A percentile compares a stretch with the other conserved stretches of the same genome.
These are phyloP conservation scores for Rosa lucieae DNA, from an alignment of 306 rosid species.

Conservation along the genomic window DNA sequence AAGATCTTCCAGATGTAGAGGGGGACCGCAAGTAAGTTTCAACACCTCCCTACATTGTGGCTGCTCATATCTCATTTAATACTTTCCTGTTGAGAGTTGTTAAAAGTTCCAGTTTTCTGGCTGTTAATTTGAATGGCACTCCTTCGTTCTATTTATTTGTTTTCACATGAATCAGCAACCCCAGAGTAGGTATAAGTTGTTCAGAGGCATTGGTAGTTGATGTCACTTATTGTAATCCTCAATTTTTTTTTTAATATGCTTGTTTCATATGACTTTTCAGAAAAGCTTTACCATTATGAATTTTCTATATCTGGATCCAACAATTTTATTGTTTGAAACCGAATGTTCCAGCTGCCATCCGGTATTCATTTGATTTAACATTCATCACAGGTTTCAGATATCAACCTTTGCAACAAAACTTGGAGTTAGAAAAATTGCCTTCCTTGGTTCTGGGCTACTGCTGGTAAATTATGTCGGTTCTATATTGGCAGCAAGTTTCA, in stretches of 20 bases:
- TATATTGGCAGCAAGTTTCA: slow-evolving; percentile 63
- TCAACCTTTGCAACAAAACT: slow-evolving; percentile 93
- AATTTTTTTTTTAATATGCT: neutral
- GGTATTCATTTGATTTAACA: neutral
- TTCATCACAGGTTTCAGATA: slow-evolving; percentile 67
- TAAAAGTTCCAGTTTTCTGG: neutral
- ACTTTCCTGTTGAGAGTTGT: neutral
- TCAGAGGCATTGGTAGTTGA: neutral
- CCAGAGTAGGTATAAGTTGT: neutral
- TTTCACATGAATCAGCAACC: neutral
- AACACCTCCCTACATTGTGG: slow-evolving; percentile 15
- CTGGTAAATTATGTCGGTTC: slow-evolving; percentile 76
- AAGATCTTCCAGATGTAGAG: slow-evolving; percentile 98
- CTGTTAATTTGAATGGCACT: neutral
- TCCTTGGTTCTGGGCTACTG: slow-evolving; percentile 92
- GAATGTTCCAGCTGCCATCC: neutral
- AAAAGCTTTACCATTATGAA: neutral
- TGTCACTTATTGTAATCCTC: neutral
- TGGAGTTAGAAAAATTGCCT: slow-evolving; percentile 85
- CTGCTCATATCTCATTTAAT: slow-evolving; percentile 15
- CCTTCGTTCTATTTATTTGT: neutral
- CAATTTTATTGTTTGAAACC: neutral
- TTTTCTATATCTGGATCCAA: neutral
- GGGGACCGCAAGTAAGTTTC: slow-evolving; percentile 89
- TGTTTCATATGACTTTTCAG: neutral